A percentile compares a stretch with the other conserved stretches of the same genome.
These are phyloP conservation scores for Eimeria falciformis DNA, from an alignment of 169 alveolate genomes.

Conservation along the genomic window DNA sequence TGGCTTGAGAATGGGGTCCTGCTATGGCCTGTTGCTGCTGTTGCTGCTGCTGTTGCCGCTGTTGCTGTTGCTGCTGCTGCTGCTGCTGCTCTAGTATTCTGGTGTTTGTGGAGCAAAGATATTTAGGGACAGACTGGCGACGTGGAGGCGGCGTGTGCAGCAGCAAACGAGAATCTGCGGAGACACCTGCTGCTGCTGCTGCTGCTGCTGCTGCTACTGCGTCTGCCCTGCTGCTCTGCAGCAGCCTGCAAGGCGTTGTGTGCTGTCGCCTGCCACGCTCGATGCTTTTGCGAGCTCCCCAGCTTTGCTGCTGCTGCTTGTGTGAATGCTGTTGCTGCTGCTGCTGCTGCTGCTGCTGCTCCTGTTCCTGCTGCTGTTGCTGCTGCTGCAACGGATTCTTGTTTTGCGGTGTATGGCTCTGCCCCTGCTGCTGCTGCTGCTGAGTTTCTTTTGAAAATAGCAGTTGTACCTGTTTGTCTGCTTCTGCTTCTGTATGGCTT, in stretches of 20 bases:
- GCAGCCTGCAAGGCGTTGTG: constrained; percentile 50
- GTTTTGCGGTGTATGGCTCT: too few relatives aligned
- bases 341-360: background rate
- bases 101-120: constrained; percentile 2
- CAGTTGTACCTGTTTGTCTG: background rate
- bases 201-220: constrained; percentile 22
- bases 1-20: too few relatives aligned
- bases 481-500: background rate
- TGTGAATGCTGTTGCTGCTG: background rate
- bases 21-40: constrained; percentile 48
- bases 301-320: background rate
- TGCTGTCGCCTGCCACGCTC: constrained; percentile 39
- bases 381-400: constrained; percentile 44
- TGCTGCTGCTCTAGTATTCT: constrained; percentile 30
- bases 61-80: constrained; percentile 53
- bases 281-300: background rate
- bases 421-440: background rate
- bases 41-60: constrained; percentile 58
- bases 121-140: constrained; percentile 44
- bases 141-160: too few relatives aligned
- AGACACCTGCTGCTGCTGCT: constrained; percentile 1
- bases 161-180: too few relatives aligned
- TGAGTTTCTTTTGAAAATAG: background rate
- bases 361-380: background rate
- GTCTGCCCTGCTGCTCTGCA: background rate